Conservation (phyloP, 495 filamentous ascomycete genomes). For the Aspergillus funiculosus region DNA sequence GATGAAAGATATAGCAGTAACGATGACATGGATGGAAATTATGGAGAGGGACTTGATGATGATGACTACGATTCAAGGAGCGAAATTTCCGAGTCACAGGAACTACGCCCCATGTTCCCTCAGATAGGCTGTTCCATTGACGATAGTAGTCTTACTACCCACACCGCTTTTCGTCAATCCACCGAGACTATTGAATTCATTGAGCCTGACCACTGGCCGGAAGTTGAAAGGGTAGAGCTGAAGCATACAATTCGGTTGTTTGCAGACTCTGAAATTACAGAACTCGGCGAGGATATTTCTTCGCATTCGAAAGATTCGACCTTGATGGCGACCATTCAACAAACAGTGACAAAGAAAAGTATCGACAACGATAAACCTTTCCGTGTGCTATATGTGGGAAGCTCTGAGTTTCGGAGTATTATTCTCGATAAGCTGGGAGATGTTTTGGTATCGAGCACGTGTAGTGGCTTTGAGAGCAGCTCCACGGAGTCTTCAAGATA, state of each 20-base stretch:
- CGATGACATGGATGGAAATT: constrained; percentile 32
- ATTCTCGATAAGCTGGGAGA: constrained; percentile 72
- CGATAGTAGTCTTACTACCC: constrained; percentile 40
- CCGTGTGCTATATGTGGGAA: constrained; percentile 64
- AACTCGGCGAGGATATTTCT: constrained; percentile 38
- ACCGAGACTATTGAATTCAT: constrained; percentile 55
- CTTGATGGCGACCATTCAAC: constrained; percentile 55
- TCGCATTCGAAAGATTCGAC: constrained; percentile 25
- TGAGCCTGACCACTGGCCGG: constrained; percentile 49
- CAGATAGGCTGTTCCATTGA: constrained; percentile 31
- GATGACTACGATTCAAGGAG: constrained; percentile 27
- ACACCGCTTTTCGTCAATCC: constrained; percentile 30
- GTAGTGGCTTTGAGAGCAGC: constrained; percentile 35
- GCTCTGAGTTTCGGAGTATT: constrained; percentile 54
- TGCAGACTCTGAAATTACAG: constrained; percentile 45
- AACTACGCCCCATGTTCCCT: constrained; percentile 40
- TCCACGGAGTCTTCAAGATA: constrained; percentile 55
- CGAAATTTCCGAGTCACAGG: constrained; percentile 34
- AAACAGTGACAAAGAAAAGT: constrained; percentile 63
- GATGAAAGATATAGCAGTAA: constrained; percentile 36
- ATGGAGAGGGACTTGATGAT: constrained; percentile 24
- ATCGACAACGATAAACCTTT: constrained; percentile 62
- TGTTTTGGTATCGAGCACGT: constrained; percentile 51
- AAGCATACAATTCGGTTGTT: constrained; percentile 59
- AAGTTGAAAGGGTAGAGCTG: constrained; percentile 51